phyloP scores from a whole-genome alignment of 1,284 basidiomycete genomes.

The Tilletia caries region DNA sequence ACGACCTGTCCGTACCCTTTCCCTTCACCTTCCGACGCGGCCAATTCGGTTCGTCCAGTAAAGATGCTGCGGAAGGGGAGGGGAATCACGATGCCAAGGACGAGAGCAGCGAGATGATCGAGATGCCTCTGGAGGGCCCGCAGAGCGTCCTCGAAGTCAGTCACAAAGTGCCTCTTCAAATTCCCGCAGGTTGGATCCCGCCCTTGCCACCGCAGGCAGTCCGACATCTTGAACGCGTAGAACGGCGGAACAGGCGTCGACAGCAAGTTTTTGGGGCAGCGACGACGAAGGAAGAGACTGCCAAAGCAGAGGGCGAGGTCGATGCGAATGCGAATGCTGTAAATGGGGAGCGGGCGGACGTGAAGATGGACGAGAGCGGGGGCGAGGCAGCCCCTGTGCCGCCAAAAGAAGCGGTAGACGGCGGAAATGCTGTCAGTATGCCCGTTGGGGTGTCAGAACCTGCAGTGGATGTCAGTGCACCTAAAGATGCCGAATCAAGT shows the following conservation, averaged over 20 bases:
- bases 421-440: neutral
- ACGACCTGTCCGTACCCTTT: constrained; percentile 3
- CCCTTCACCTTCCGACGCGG: neutral
- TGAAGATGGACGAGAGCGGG: neutral
- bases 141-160: constrained; percentile 1
- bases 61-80: neutral
- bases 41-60: neutral
- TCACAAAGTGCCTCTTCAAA: neutral
- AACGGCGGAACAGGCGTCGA: neutral
- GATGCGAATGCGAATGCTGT: too few relatives aligned
- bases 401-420: neutral
- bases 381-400: neutral
- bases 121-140: constrained; percentile 4
- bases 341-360: too few relatives aligned
- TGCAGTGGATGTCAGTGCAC: neutral
- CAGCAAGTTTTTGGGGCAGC: neutral
- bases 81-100: neutral
- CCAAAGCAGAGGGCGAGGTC: too few relatives aligned
- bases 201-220: neutral
- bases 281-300: neutral
- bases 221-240: neutral
- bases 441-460: neutral
- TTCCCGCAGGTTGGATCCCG: constrained; percentile 7
- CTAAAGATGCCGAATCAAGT: too few relatives aligned
- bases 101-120: neutral